Base-by-base conservation (phyloP, 352 stramenopile genomes). In the Plasmopara muralis region DNA sequence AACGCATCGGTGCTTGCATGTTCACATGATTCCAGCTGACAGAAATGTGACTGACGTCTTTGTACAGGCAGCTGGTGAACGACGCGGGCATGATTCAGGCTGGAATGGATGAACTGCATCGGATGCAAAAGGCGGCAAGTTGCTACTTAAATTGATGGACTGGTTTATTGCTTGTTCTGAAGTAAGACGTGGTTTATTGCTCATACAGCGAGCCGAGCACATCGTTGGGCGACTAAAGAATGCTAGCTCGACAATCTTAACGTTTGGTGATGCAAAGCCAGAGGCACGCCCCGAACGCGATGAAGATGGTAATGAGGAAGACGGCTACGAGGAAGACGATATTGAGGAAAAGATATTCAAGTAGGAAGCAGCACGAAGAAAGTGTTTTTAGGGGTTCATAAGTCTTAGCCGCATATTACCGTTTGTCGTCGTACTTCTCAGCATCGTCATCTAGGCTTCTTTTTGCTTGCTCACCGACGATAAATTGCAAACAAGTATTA, bases 81-180 rank as follows among this genome's bases (percentile, higher is more conserved):
- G 76, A 89, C 33, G 70, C 68, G 1, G 50, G 50, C 5, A 68
- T 52, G 52, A 84, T 89, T 41, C 78, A 86, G 63, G 64, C 53
- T 8, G 78, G 82, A 49, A 66, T 89, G 57, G 66, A 85, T 9
- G 62, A 81, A 28, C 57, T 89, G 18, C 43, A 86, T 43, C 57
- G 59, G 13, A 69, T 70, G 34, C 78, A 89, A 59, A 72, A 86
- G 47, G 43, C 40, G 58, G 78, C 85, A 43, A 10, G 65, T 43
- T 53, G 34, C 9, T 34, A 35, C 5, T 31, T 4, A 52, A 43
- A 18, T 8, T 35, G 25, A 10, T 40, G 10, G 31, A 35, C 31
- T 35, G 31, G 10, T 35, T 5, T 8, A 20, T 29, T 13, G 9
- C 4, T 20, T 54, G 16, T 28, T 37, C 20, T 53, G 9, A 50